Evolutionary conservation across 441 rosid species (phyloP), one percentile per base, ranked within the genome.

Genomic region (Arabidopsis lyrata): DNA sequence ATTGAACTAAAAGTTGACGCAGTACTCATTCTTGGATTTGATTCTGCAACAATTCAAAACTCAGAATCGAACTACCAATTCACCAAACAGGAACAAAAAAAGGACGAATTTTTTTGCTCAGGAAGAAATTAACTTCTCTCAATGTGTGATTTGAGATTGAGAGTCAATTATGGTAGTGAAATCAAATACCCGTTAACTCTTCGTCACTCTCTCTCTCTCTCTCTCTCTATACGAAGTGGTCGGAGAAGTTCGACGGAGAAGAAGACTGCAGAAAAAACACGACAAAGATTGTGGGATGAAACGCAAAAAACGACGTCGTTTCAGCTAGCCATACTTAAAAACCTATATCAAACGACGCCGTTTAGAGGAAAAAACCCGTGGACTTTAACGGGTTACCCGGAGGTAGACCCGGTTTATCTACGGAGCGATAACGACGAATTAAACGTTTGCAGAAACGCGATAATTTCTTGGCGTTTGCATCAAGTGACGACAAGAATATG

Each of bases 1-100:
- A 72, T 31, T 36, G 77, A 66, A 5, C 66, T 66, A 14, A 50
- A 77, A 24, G 80, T 62, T 31, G 77, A 39, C 31, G 68, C 50
- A 60, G 58, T 24, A 66, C 45, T 77, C 80, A 77, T 77, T 42
- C 56, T 60, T 36, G 11, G 35, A 70, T 58, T 42, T 1, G 52
- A 9, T 24, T 45, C 44, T 44, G 34, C 58, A 50, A 60, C 68
- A 41, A 68, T 52, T 7, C 68, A 58, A 39, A 13, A 4, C 0
- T 15, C 9, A 31, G 29, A 69, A 13, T 34, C 22, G 13, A 6
- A 29, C 31, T 20, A 24, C 39, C 62, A 68, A 55, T 59, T 13
- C 56, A 58, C 36, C 1, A 10, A 35, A 57, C 22, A 36, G 35
- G n/a, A 16, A 20, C 0, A 14, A 5, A 22, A 57, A 18, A 42